Conservation (phyloP, 2,329 filamentous ascomycete genomes). For the Neofusicoccum kwambonambiense region DNA sequence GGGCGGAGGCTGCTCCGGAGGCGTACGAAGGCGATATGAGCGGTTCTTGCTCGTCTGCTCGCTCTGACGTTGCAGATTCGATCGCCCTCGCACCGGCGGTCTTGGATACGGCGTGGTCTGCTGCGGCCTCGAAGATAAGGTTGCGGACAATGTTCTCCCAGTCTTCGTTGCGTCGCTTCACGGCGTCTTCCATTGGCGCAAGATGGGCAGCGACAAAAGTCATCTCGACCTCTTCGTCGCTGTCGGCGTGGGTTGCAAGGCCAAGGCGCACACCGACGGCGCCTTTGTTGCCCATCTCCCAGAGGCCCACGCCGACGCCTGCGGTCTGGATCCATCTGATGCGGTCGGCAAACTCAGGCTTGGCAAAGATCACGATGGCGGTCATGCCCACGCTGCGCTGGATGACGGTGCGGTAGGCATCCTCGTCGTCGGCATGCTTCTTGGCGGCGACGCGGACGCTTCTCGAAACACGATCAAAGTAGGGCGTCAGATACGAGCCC, state of each 20-base stretch:
- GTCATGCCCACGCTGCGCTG: slow-evolving; percentile 84
- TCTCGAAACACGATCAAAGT: slow-evolving; percentile 68
- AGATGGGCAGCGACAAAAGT: slow-evolving; percentile 89
- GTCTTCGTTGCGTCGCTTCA: slow-evolving; percentile 75
- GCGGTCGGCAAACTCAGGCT: slow-evolving; percentile 55
- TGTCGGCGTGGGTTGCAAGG: slow-evolving; percentile 41
- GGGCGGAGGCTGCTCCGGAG: slow-evolving; percentile 33
- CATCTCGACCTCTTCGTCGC: slow-evolving; percentile 56
- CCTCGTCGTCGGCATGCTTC: slow-evolving; percentile 38
- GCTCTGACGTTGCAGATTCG: neutral
- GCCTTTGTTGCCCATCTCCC: slow-evolving; percentile 94
- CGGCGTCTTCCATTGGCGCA: slow-evolving; percentile 79
- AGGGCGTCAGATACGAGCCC: slow-evolving; percentile 72
- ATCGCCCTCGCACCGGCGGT: neutral
- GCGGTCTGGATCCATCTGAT: slow-evolving; percentile 71
- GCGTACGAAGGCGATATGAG: slow-evolving; percentile 28
- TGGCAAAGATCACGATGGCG: slow-evolving; percentile 79
- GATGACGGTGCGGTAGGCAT: slow-evolving; percentile 67
- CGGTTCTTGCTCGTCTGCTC: slow-evolving; percentile 26
- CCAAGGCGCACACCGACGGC: slow-evolving; percentile 76
- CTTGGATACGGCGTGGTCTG: slow-evolving; percentile 1
- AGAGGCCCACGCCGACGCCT: slow-evolving; percentile 78
- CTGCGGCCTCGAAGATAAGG: slow-evolving; percentile 62
- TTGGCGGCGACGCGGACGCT: slow-evolving; percentile 69
- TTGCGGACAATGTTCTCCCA: slow-evolving; percentile 82